These are phyloP conservation scores for Pyrenochaeta sp. DNA, from an alignment of 2,329 filamentous ascomycete genomes.

Conservation along the genomic window DNA sequence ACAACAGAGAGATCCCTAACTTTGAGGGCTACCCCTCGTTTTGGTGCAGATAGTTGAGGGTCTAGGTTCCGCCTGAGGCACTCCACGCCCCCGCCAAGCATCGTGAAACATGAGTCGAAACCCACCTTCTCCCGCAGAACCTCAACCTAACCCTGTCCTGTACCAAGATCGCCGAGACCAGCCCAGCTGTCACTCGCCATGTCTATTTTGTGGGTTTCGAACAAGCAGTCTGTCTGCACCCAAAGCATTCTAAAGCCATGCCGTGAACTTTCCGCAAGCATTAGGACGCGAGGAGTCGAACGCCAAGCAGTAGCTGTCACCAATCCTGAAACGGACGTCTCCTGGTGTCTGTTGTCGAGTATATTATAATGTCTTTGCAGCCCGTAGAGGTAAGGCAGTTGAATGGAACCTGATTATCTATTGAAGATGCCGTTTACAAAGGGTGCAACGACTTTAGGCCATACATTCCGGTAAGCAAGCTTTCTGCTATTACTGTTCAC, in stretches of 20 bases:
- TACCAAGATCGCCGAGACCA: conserved; percentile 14
- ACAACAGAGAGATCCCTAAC: not conserved
- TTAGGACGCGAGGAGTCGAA: conserved; percentile 23
- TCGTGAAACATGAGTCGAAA: conserved; percentile 29
- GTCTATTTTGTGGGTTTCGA: conserved; percentile 17
- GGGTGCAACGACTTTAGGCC: conserved; percentile 42
- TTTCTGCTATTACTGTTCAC: not conserved
- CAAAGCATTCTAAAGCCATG: conserved; percentile 13
- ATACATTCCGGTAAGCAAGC: conserved; percentile 42
- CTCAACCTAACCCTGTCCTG: conserved; percentile 10
- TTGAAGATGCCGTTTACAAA: conserved; percentile 50
- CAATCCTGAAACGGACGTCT: conserved; percentile 24
- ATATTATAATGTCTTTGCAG: conserved; percentile 12
- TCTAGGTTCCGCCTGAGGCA: conserved; percentile 19
- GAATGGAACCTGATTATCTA: conserved; percentile 45
- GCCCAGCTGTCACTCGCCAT: conserved; percentile 11
- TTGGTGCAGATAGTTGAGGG: not conserved
- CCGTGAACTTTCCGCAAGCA: conserved; percentile 20
- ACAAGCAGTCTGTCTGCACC: conserved; percentile 16
- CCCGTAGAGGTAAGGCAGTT: conserved; percentile 15
- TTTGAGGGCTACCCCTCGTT: not conserved
- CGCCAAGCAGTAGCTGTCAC: conserved; percentile 32
- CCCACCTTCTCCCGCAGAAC: conserved; percentile 14
- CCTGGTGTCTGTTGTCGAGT: conserved; percentile 8
- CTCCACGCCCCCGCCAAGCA: conserved; percentile 21